Base-by-base conservation (phyloP, 164 flowering plant genomes). In the Malania oleifera region DNA sequence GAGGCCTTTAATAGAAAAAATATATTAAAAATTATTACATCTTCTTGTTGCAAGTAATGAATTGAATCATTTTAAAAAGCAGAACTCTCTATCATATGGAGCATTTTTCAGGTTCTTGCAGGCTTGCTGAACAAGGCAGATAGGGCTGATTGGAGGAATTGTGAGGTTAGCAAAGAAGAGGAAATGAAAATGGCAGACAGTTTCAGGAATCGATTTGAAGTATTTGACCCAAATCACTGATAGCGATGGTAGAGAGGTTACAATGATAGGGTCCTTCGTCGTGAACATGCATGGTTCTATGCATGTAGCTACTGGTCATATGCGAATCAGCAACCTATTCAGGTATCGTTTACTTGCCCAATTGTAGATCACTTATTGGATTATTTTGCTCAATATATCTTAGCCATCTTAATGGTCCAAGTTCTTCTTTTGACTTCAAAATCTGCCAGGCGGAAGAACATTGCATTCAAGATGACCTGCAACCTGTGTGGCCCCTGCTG, bases 131-230 rank as follows among this genome's bases (percentile, higher is more conserved):
- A 83, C 54, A 62, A 80, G 68, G 76, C 84, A 12, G 91, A 86
- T 22, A 88, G 70, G 52, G 97, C 91, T 59, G 95, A 93, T 70
- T 93, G 99, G 99, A 84, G 89, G 70, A 84, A 78, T 52, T 85
- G 89, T 67, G 68, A 74, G 45, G 71, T 73, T 54, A 74, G 78
- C 72, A 86, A 85, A 77, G 99, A 86, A 25, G 95, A 93, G 24
- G 99, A 93, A 76, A 73, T 52, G 7, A 75, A 71, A 59, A 62
- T 81, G 78, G 85, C 66, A 3, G 89, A 80, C 54, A 54, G 52
- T 60, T 90, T 90, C 69, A 93, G 85, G 77, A 77, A 63, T 48
- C 68, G 38, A 54, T 93, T 84, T 72, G 67, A 78, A 63, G 70
- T 71, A 38, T 81, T 80, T 63, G 92, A 90, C 70, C 97, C 95